Evolutionary conservation across 129 eudicot genomes (phyloP), one percentile per base, ranked within the genome.

Genomic region (Tagetes erecta): DNA sequence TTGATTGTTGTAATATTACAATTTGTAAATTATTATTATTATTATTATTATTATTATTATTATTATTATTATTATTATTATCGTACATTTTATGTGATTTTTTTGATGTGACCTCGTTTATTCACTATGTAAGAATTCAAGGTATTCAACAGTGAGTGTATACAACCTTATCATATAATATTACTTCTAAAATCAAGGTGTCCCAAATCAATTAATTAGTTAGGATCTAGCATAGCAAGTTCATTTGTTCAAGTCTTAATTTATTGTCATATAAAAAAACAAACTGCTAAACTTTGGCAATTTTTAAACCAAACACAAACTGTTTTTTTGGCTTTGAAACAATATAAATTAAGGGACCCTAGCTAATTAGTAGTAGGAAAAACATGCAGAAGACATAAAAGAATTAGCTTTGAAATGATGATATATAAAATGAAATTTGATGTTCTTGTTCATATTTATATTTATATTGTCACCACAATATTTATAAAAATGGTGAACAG

Each of bases 371-470:
- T 40, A 46, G 75, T n/a, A 60, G 33, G 31, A n/a, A 55, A 68
- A 44, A 41, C 46, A 49, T 57, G 6, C 27, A 20, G 27, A 20
- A 11, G 13, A 56, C 6, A 55, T 9, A 78, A 52, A 34, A 10
- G 14, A 51, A 39, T 1, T 50, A 14, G 27, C 27, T 20, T 20
- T 20, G 45, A 38, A 59, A 58, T 44, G 64, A 72, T 64, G 73
- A 64, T 53, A 46, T 34, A 57, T 42, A 64, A 45, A 44, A 64
- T 67, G 78, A 79, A 72, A 45, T 72, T 3, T 37, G 60, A 41
- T 55, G 20, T 79, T 72, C 44, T 77, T 77, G 42, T 79, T 66
- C 78, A 46, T 64, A 72, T 79, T 72, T 36, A 69, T 77, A 42
- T 79, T 66, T 74, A 46, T 64, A 72, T 79, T 53, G 8, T 72